These are phyloP conservation scores for Backusella tarrabulga DNA, from an alignment of 192 early-diverging fungal species.

Conservation along the genomic window DNA sequence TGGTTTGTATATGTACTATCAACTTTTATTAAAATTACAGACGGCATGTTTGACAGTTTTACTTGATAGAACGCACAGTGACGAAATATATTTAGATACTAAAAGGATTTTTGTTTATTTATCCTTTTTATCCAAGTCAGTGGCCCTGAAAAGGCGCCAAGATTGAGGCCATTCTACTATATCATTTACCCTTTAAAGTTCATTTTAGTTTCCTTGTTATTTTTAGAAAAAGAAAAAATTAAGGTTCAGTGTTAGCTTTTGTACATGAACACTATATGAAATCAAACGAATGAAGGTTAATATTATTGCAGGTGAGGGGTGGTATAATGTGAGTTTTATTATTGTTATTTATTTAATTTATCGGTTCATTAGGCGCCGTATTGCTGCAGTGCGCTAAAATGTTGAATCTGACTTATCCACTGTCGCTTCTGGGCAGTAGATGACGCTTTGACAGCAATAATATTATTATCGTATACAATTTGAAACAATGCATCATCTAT, in stretches of 20 bases:
- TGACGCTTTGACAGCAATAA: constrained; percentile 54
- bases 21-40: too few species aligned
- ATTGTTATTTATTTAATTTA: constrained; percentile 2
- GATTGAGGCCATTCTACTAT: too few species aligned
- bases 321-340: not conserved
- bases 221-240: not conserved
- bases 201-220: not conserved
- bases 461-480: constrained; percentile 50
- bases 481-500: constrained; percentile 61
- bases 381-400: constrained; percentile 23
- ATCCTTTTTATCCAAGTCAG: too few species aligned
- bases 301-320: not conserved
- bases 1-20: too few species aligned
- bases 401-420: constrained; percentile 54
- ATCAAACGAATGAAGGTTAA: not conserved
- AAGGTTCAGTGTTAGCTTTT: not conserved
- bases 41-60: too few species aligned
- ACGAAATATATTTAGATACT: too few species aligned
- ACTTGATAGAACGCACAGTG: too few species aligned
- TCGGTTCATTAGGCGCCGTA: not conserved
- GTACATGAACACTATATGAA: not conserved
- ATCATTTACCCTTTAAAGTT: too few species aligned
- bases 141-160: too few species aligned
- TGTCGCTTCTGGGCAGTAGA: constrained; percentile 52
- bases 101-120: too few species aligned